phyloP scores from a whole-genome alignment of 169 alveolate species.

The Plasmodium chabaudi region DNA sequence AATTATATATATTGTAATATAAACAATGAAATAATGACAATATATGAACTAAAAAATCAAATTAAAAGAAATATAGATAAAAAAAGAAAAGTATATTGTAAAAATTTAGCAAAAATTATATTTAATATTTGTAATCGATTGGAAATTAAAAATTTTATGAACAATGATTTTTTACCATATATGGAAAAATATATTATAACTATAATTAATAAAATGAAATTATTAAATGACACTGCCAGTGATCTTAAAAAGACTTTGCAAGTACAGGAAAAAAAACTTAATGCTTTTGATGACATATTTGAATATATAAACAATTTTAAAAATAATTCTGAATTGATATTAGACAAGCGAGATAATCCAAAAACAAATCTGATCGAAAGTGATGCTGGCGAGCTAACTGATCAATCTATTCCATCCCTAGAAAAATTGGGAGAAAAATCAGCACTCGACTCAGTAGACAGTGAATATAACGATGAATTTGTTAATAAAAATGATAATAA shows the following conservation, averaged over 20 bases:
- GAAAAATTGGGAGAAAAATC: too few relatives aligned
- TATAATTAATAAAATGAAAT: conserved; percentile 50
- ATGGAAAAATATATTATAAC: conserved; percentile 57
- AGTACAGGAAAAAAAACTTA: conserved; percentile 8
- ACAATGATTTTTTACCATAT: conserved; percentile 38
- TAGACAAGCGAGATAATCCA: not conserved
- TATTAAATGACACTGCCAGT: not conserved
- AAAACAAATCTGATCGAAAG: not conserved
- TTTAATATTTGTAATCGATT: conserved; percentile 37
- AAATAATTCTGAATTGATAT: conserved; percentile 2
- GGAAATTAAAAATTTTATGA: conserved; percentile 45
- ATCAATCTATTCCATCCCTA: too few relatives aligned
- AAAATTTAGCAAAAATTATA: conserved; percentile 63
- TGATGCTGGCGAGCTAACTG: too few relatives aligned
- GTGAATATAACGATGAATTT: too few relatives aligned
- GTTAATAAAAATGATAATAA: too few relatives aligned
- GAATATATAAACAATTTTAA: conserved; percentile 37
- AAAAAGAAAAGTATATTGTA: conserved; percentile 51
- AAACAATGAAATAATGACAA: conserved; percentile 66
- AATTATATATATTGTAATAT: conserved; percentile 71
- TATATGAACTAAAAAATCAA: conserved; percentile 59
- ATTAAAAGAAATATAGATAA: conserved; percentile 46
- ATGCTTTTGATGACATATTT: conserved; percentile 59
- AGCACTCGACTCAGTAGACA: too few relatives aligned
- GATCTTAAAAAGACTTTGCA: conserved; percentile 5